Evolutionary conservation across 2,329 filamentous ascomycete genomes (phyloP).

Genomic region (Colletotrichum sp.): DNA sequence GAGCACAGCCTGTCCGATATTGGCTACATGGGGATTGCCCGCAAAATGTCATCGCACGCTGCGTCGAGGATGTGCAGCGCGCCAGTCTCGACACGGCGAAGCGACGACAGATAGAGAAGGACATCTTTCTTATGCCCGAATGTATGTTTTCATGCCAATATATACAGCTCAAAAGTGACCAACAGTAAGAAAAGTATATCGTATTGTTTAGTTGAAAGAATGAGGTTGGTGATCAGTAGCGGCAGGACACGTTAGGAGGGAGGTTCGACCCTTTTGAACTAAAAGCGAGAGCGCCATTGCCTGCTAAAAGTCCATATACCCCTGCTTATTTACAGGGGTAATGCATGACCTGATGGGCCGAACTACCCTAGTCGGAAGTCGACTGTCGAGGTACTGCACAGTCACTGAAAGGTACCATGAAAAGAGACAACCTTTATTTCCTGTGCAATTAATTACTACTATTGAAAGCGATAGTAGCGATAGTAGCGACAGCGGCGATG

Average conservation of each 20-base stretch:
- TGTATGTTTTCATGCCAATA: no score
- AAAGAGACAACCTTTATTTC: neutral
- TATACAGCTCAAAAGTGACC: rapidly evolving
- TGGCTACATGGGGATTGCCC: no score
- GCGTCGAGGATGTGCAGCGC: no score
- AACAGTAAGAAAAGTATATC: rapidly evolving
- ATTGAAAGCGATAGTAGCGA: neutral
- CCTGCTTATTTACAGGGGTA: neutral
- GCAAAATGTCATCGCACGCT: rapidly evolving
- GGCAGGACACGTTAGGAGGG: neutral
- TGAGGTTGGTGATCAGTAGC: neutral
- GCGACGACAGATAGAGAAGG: no score
- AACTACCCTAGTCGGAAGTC: neutral
- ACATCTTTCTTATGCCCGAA: no score
- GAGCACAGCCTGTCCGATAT: neutral
- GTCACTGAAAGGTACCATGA: neutral
- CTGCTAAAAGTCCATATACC: neutral
- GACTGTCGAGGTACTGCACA: no score
- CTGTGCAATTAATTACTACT: neutral
- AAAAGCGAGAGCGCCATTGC: neutral
- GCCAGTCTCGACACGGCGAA: no score
- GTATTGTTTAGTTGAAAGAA: rapidly evolving
- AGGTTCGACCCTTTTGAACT: neutral
- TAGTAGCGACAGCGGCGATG: neutral
- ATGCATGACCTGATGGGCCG: neutral